Evolutionary conservation across 1,139 yeast species (phyloP), one percentile per base, ranked within the genome.

Genomic region (Protomyces lactucae-debilis): DNA sequence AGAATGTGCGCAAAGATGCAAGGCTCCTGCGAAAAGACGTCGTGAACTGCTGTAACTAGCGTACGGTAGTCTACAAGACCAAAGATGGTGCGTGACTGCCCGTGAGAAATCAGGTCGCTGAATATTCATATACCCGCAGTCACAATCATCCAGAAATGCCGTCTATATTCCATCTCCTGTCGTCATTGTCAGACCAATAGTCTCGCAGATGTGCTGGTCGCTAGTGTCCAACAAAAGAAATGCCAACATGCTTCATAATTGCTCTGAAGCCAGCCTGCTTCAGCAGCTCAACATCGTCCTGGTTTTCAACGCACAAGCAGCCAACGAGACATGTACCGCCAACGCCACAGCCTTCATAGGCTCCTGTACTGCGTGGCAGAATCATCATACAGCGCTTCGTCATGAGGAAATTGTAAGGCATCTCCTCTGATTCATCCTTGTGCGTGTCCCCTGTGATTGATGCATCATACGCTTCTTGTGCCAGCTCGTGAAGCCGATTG

Each of bases 311-410:
- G 25, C 48, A 43, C 14, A 43, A 23, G 18, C 48, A 52, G 14
- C 63, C 63, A 16, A 59, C 55, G 40, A 59, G 52, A 35, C 63
- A 59, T 1, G 63, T 59, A 2, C 63, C 63, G 14, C 63, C 63
- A 21, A 59, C 63, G 25, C 63, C 63, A 16, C 40, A 52, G 32
- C 54, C 56, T 25, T 59, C 57, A 43, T 51, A 59, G 16, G 52
- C 63, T 39, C 52, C 63, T 37, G 52, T 39, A 8, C 63, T 37
- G 10, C 63, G 63, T 12, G 63, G 63, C 14, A 59, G 40, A 10
- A 59, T 23, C 40, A 59, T 56, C 63, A 59, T 59, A 45, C 23
- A 59, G 18, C 52, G 39, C 23, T 14, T 39, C 43, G 57, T 59
- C 63, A 59, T 52, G 37, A 59, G 63, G 43, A 59, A 52, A 28